These are phyloP conservation scores for Cymbopogon flexuosus DNA, from an alignment of 202 grass and related monocot species.

Conservation along the genomic window DNA sequence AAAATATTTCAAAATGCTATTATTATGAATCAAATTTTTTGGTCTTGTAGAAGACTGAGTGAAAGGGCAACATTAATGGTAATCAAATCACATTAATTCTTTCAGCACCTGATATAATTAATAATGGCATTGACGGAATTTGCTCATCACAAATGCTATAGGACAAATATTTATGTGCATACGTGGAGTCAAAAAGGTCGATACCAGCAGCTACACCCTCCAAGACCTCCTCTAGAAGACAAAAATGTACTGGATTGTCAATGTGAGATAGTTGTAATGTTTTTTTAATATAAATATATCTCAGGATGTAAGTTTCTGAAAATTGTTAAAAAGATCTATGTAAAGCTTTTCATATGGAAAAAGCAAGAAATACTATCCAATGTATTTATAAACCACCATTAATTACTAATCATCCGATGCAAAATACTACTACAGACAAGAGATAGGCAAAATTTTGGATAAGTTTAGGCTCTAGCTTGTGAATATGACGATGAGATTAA, in stretches of 20 bases:
- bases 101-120: neutral
- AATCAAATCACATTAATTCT: neutral
- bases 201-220: slow-evolving; percentile 85
- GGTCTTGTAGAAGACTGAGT: neutral
- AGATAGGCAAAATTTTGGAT: neutral
- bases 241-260: slow-evolving; percentile 24
- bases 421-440: neutral
- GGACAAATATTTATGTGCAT: slow-evolving; percentile 22
- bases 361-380: neutral
- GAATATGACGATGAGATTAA: neutral
- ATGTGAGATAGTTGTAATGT: neutral
- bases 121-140: neutral
- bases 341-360: neutral
- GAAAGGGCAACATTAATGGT: neutral
- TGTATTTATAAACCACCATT: neutral
- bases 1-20: neutral
- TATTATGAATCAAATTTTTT: neutral
- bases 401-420: neutral
- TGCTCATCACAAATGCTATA: neutral
- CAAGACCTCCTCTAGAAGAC: slow-evolving; percentile 78
- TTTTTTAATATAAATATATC: neutral
- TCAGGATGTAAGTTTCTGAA: neutral
- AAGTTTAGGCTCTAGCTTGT: slow-evolving; percentile 5
- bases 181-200: slow-evolving; percentile 94
- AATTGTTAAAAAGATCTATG: neutral